phyloP scores from a whole-genome alignment of 306 rosid genomes.

The Cicer bijugum region DNA sequence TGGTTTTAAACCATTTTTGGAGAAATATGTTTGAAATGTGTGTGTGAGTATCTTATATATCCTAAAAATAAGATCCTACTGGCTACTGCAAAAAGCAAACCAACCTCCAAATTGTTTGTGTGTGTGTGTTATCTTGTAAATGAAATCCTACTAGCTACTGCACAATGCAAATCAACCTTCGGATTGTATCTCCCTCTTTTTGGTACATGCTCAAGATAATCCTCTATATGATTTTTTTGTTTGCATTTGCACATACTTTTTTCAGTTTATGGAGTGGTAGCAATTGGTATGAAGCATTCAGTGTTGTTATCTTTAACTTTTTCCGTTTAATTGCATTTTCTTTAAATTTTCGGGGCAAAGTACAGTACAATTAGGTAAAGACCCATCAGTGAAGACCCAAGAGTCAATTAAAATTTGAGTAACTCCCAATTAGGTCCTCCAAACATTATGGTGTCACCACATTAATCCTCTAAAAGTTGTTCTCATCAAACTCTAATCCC shows the following conservation, averaged over 20 bases:
- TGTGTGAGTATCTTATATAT: not conserved
- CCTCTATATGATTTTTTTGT: not conserved
- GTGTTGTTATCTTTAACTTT: no score
- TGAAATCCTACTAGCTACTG: not conserved
- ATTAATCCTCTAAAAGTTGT: no score
- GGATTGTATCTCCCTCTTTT: no score
- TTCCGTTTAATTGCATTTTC: no score
- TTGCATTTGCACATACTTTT: not conserved
- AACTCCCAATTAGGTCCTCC: no score
- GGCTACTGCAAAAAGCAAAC: no score
- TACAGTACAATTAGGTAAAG: not conserved
- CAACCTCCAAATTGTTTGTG: no score
- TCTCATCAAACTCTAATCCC: no score
- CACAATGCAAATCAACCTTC: not conserved
- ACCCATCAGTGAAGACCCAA: no score
- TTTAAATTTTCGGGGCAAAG: not conserved
- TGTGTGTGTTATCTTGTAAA: no score
- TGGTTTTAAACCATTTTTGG: not conserved
- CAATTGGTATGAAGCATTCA: not conserved
- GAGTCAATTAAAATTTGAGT: no score
- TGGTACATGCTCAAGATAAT: not conserved
- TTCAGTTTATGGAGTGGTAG: not conserved
- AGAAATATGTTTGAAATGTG: not conserved
- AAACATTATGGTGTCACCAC: not conserved
- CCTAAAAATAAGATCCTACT: no score